Evolutionary conservation across 352 stramenopile species (phyloP).

Genomic region (Phytophthora sojae): DNA sequence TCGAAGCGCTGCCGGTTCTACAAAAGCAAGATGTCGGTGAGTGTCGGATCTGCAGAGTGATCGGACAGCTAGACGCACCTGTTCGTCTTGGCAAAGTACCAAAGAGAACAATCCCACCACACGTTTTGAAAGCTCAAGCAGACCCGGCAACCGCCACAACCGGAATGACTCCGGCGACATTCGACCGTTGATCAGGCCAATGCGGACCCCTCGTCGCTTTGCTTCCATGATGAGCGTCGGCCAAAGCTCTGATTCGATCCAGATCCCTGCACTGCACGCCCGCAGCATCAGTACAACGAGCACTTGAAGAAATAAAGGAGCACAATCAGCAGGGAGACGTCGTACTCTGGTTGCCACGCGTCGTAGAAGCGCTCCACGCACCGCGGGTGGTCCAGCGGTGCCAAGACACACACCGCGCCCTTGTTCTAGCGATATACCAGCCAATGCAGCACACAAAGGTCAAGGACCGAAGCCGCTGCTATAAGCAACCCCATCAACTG

Average conservation of each 20-base stretch:
- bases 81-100: slow-evolving; percentile 69
- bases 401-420: slow-evolving; percentile 59
- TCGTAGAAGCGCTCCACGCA: slow-evolving; percentile 71
- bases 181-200: slow-evolving; percentile 73
- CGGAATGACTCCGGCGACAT: slow-evolving; percentile 62
- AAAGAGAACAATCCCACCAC: slow-evolving; percentile 55
- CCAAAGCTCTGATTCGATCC: slow-evolving; percentile 88
- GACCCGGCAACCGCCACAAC: slow-evolving; percentile 58
- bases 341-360: slow-evolving; percentile 67
- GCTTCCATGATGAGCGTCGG: slow-evolving; percentile 72
- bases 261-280: slow-evolving; percentile 60
- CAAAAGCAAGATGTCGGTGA: neutral
- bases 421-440: slow-evolving; percentile 19
- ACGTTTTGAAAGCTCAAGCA: slow-evolving; percentile 30
- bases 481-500: neutral
- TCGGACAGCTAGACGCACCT: slow-evolving; percentile 34
- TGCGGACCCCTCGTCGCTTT: slow-evolving; percentile 48
- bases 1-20: slow-evolving; percentile 63
- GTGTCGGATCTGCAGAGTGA: slow-evolving; percentile 1
- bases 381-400: slow-evolving; percentile 63
- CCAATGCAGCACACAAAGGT: neutral
- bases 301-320: neutral
- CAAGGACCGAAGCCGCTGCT: neutral
- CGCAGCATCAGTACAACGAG: neutral
- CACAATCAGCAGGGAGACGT: neutral